phyloP scores from a whole-genome alignment of 2,329 filamentous ascomycete genomes.

The Pestalotiopsis sp. region DNA sequence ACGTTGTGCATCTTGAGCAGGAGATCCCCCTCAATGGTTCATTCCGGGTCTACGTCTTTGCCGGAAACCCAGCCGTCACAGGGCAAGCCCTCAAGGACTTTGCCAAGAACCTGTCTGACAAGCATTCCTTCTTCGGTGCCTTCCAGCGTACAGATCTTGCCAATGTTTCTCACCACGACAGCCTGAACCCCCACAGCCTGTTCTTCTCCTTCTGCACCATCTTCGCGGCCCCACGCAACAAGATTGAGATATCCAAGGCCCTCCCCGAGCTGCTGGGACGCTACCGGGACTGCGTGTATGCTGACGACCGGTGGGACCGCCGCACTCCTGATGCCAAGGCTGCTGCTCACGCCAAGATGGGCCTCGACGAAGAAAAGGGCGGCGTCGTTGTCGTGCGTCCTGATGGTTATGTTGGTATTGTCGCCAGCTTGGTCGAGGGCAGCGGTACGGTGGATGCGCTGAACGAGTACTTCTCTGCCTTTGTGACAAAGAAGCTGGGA shows the following conservation, averaged over 20 bases:
- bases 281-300: conserved; percentile 83
- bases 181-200: conserved; percentile 79
- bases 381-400: conserved; percentile 84
- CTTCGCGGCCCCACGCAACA: conserved; percentile 67
- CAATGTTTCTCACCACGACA: conserved; percentile 74
- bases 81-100: conserved; percentile 71
- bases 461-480: conserved; percentile 79
- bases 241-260: conserved; percentile 74
- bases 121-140: conserved; percentile 71
- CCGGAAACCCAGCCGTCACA: conserved; percentile 66
- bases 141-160: conserved; percentile 66
- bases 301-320: conserved; percentile 79
- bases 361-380: conserved; percentile 71
- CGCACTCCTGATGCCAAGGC: conserved; percentile 71
- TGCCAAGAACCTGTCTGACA: conserved; percentile 63
- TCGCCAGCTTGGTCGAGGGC: conserved; percentile 74
- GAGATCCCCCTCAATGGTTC: conserved; percentile 87
- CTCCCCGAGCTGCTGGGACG: conserved; percentile 72
- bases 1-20: conserved; percentile 88
- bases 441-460: conserved; percentile 79
- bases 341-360: conserved; percentile 85
- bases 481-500: conserved; percentile 65
- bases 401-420: conserved; percentile 84
- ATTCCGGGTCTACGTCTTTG: conserved; percentile 86
- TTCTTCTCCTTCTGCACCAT: conserved; percentile 83